Evolutionary conservation across 1,284 basidiomycete species (phyloP).

Genomic region (Tetrapyrgos nigripes): DNA sequence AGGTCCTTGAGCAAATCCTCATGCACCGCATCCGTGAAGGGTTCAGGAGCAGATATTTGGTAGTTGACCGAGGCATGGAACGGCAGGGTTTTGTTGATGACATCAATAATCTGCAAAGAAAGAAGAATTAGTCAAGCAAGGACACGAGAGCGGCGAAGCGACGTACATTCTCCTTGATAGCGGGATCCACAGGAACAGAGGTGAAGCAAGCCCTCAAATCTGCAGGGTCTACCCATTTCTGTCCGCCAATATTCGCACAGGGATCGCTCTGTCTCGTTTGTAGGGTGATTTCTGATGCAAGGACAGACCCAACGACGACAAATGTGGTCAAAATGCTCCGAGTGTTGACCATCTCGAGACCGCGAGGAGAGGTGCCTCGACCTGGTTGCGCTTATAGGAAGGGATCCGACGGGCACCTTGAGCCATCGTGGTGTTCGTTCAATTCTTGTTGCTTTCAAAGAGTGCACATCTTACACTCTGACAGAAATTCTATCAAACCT

Average conservation of each 20-base stretch:
- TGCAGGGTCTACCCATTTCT: constrained; percentile 48
- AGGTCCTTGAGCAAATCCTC: constrained; percentile 59
- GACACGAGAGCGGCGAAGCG: neutral
- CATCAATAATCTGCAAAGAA: constrained; percentile 40
- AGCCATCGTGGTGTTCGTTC: too few relatives aligned
- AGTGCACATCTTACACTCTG: too few relatives aligned
- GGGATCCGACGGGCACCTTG: too few relatives aligned
- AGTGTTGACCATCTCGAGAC: neutral
- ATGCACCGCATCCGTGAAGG: constrained; percentile 58
- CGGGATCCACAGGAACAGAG: constrained; percentile 41
- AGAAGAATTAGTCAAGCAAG: neutral
- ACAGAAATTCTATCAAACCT: too few relatives aligned
- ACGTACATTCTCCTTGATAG: constrained; percentile 45
- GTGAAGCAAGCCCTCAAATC: constrained; percentile 46
- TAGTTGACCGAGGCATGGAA: constrained; percentile 62
- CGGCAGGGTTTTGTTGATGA: constrained; percentile 52
- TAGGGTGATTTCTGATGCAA: too few relatives aligned
- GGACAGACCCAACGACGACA: neutral
- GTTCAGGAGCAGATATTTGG: constrained; percentile 42
- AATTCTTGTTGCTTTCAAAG: too few relatives aligned
- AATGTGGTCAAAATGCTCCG: neutral
- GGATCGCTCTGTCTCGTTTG: constrained; percentile 35
- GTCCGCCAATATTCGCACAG: constrained; percentile 44
- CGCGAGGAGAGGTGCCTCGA: neutral
- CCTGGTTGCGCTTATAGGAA: too few relatives aligned